Base-by-base conservation (phyloP, 371 early-diverging fungal species). In the Synchytrium microbalum region DNA sequence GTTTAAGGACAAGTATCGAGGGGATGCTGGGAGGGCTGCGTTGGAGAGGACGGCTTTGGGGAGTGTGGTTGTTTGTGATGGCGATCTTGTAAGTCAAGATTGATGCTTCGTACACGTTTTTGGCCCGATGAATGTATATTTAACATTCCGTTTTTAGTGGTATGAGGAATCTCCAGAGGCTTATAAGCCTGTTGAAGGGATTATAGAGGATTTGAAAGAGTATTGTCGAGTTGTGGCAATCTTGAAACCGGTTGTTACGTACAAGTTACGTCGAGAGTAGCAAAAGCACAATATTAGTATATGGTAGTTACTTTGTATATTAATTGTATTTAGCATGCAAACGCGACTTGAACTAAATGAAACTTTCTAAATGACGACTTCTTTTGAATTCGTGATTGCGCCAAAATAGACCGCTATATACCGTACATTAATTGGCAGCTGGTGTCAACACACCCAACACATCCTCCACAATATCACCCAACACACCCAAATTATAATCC, bases 161-260 rank as follows among this genome's bases (percentile, higher is more conserved):
- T 79, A 64, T 58, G 83, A 83, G 58, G 83, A 83, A 51, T 75
- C 79, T 23, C 82, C 82, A 0, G 77, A 69, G 29, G 80, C 79
- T 46, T 83, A 83, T 73, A 83, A 83, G 64, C 74, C 80, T 23
- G 75, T 82, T 32, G 72, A 73, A 2, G 73, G 66, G 32, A 73
- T 83, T 13, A 72, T 83, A 51, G 62, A 69, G 23, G 83, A 83
- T 63, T 67, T 83, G 27, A 53, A 30, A 23, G 63, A 70, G 26
- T 65, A 64, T 25, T 72, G 65, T 61, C 66, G 69, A 32, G 74
- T 80, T 0, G 72, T 82, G 2, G 81, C 81, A 26, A 62, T 74
- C 31, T 64, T 82, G 62, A 69, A 71, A 51, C 82, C 82, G 5
- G 62, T 82, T 2, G 71, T 79, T 26, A 82, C 82, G 16, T 82